Base-by-base conservation (phyloP, 768 basidiomycete genomes). In the Tubosaeta sp. region DNA sequence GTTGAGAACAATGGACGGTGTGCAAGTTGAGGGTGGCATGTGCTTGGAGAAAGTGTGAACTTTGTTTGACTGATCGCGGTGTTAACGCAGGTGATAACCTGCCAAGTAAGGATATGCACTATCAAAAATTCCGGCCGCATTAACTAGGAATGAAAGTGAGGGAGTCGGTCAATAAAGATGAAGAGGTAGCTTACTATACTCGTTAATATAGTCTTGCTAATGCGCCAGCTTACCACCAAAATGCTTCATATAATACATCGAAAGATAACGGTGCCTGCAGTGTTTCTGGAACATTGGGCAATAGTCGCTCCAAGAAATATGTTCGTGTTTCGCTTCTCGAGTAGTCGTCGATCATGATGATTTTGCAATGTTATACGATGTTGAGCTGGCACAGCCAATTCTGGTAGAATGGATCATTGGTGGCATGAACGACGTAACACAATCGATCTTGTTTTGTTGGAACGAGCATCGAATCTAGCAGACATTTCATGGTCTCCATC, bases 361-460 rank as follows among this genome's bases (percentile, higher is more conserved):
- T 84, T 80, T 87, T 90, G 74, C 88, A 91, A 64, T 90, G 86
- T 60, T 88, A 86, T 76, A 86, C 85, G 45, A 90, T 79, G 55
- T 87, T 88, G 49, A 88, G 73, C 61, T 88, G 87, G 54, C 87
- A 76, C 43, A 91, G 74, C 87, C 86, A 89, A 11, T 84, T 87
- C 59, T 89, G 88, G 61, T 90, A 91, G 68, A 90, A 90, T 0
- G 88, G 87, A 58, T 91, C 88, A 59, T 86, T 88, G 5, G 88
- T 87, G 6, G 86, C 86, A 57, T 90, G 87, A 46, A 90, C 82
- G 60, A 91, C 84, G 61, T 91, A 88, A 61, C 86, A 88, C 13
- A 92, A 69, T n/a, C 86, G 74, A 62, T 91, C 90, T 66, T 92
- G 91, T 71, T 92, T 91, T 31, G 91, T 91, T 50, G 92, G 72